Evolutionary conservation across 345 rosid species (phyloP), one percentile per base, ranked within the genome.

Genomic region (Brassica nigra): DNA sequence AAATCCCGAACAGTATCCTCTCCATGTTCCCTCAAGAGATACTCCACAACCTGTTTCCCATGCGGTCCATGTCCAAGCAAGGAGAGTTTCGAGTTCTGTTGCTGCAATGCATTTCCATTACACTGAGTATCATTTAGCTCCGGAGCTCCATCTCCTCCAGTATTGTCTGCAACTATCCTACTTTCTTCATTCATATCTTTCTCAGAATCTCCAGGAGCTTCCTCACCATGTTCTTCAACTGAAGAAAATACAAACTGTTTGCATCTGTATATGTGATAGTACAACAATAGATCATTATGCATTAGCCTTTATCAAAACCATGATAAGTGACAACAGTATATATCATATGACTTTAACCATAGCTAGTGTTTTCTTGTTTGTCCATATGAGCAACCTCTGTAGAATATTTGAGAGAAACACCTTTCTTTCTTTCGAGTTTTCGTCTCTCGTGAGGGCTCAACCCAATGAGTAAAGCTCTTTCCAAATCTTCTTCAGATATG

Each of bases 41-140:
- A 83, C 81, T 90, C 92, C 9, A 95, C 98, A 65, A 91, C 93
- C 83, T 87, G 93, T 80, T 90, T 88, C 66, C 99, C 99, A 62
- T 93, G 97, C 1, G 97, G 98, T 71, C 99, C 99, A 86, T 93
- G 99, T 78, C 99, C 99, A 76, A 95, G 81, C 42, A 95, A 77
- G 29, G 99, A 92, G 52, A 90, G 80, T 64, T 89, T 92, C 54
- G 91, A 83, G 76, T 89, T 87, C 62, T 78, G 86, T 72, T 73
- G 86, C 39, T 86, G 81, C 33, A 68, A 29, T 15, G 37, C 62
- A 61, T 65, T 85, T 54, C 77, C 88, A 54, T 80, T 78, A 10
- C 80, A 62, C 37, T 74, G 77, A 70, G 81, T 52, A 67, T 71
- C 66, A 66, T 78, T 68, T 39, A 76, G 29, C 80, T 80, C 79